Conservation (phyloP, 2,329 filamentous ascomycete genomes). For the Whalleya microplaca region DNA sequence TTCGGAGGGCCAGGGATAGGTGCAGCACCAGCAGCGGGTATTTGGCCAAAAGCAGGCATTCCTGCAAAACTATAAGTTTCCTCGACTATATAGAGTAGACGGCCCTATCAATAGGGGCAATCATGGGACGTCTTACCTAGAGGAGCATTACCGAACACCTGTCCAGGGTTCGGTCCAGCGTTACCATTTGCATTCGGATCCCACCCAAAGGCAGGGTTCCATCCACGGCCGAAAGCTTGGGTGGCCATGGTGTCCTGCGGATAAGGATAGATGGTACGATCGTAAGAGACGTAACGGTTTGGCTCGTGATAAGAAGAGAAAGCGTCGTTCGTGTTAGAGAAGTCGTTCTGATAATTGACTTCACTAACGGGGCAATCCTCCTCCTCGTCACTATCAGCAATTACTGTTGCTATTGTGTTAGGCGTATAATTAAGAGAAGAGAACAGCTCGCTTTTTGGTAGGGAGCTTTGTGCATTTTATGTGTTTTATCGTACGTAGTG, state of each 20-base stretch:
- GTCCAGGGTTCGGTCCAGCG: neutral
- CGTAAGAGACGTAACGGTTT: too few species aligned
- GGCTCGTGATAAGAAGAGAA: too few species aligned
- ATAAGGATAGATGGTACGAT: neutral
- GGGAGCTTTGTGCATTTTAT: too few species aligned
- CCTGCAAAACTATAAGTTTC: slow-evolving; percentile 3
- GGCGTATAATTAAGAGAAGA: neutral
- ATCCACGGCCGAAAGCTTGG: slow-evolving; percentile 22
- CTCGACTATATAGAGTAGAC: slow-evolving; percentile 14
- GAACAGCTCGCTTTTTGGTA: neutral
- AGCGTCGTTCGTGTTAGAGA: neutral
- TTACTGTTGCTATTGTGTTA: neutral
- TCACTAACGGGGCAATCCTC: too few species aligned
- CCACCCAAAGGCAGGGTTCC: slow-evolving; percentile 31
- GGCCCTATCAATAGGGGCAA: neutral
- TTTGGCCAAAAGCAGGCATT: neutral
- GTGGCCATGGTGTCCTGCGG: slow-evolving; percentile 16
- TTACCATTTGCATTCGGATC: slow-evolving; percentile 10
- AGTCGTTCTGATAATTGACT: neutral
- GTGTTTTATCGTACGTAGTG: too few species aligned
- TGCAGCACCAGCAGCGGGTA: neutral
- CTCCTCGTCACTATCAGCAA: neutral
- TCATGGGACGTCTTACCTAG: neutral
- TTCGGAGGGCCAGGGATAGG: slow-evolving; percentile 18
- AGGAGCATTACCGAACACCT: neutral